phyloP scores from a whole-genome alignment of 148 eudicot genomes.

The Amaranthus hypochondriacus region DNA sequence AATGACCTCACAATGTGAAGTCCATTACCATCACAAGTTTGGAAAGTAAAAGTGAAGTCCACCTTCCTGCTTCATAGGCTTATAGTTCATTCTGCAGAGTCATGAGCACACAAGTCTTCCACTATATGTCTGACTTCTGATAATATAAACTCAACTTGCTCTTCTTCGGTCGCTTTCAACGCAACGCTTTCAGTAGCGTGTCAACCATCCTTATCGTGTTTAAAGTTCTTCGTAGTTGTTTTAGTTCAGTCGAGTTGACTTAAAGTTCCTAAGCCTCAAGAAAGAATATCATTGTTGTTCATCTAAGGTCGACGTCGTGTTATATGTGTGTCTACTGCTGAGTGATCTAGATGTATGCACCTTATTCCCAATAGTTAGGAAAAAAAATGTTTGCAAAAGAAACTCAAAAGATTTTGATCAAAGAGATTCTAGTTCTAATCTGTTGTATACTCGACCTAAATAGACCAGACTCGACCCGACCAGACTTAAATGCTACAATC shows the following conservation, averaged over 20 bases:
- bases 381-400: neutral
- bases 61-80: neutral
- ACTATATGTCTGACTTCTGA: constrained; percentile 12
- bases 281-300: neutral
- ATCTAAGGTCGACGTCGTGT: neutral
- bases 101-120: constrained; percentile 4
- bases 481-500: too few relatives aligned
- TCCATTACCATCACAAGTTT: neutral
- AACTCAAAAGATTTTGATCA: neutral
- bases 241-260: neutral
- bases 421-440: neutral
- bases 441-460: too few relatives aligned
- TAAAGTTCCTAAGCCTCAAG: neutral
- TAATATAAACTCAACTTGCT: neutral
- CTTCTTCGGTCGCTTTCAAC: constrained; percentile 1
- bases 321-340: neutral
- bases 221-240: neutral
- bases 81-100: neutral
- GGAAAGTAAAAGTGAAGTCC: neutral
- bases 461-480: too few relatives aligned
- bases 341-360: neutral
- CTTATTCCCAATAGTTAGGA: neutral
- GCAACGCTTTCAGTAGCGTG: neutral
- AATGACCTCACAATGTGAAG: neutral
- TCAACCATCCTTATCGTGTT: neutral